A percentile compares a stretch with the other conserved stretches of the same genome.
Conservation (phyloP, 78 protist species). For the Monosiga brevicollis region DNA sequence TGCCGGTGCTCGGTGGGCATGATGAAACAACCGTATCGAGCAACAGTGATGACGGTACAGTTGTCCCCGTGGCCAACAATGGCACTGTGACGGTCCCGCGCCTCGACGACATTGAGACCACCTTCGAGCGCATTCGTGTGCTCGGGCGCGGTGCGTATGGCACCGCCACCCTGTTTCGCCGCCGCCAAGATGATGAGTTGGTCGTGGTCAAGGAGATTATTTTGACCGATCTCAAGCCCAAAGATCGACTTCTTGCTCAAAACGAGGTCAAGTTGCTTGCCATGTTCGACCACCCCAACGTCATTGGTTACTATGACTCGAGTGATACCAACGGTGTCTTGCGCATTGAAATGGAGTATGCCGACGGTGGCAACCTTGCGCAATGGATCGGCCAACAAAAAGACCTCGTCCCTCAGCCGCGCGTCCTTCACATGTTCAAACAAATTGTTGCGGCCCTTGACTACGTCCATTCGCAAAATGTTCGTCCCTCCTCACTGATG, state of each 20-base stretch:
- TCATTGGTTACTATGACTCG: conserved; percentile 30
- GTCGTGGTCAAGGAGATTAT: conserved; percentile 67
- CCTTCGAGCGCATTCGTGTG: not conserved
- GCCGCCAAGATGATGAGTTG: conserved; percentile 10
- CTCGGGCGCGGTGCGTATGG: conserved; percentile 80
- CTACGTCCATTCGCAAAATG: conserved; percentile 47
- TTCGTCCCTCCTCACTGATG: no score
- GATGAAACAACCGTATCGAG: no score
- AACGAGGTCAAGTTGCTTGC: conserved; percentile 54
- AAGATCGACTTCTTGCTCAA: conserved; percentile 44
- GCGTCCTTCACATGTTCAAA: conserved; percentile 45
- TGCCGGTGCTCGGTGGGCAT: not conserved
- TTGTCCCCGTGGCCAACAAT: not conserved
- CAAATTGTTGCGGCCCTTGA: conserved; percentile 44
- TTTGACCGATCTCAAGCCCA: conserved; percentile 33
- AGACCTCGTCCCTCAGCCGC: conserved; percentile 10
- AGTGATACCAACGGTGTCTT: conserved; percentile 30
- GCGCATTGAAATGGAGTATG: conserved; percentile 35
- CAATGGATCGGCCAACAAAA: not conserved
- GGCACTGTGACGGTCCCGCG: not conserved
- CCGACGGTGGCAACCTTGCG: conserved; percentile 23
- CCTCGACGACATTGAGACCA: not conserved
- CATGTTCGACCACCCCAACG: conserved; percentile 35
- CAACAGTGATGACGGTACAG: not conserved
- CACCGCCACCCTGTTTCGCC: conserved; percentile 49